Percentiles rank a stretch among this genome's conserved stretches.
phyloP scores from a whole-genome alignment of 73 alveolate species.

The Tetrahymena thermophila region DNA sequence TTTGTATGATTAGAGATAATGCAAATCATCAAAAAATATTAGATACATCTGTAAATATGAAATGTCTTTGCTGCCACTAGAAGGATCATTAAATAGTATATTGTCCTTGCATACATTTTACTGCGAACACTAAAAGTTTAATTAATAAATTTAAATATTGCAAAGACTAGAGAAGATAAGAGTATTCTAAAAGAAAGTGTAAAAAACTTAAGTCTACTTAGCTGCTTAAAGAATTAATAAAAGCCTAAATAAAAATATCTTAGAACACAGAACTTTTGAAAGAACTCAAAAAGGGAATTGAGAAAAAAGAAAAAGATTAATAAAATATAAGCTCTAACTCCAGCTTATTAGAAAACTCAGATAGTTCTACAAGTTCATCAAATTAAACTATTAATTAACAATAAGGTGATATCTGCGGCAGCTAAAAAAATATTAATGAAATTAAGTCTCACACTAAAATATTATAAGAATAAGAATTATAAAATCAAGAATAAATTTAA shows the following conservation, averaged over 20 bases:
- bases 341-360: background rate
- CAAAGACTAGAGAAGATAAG: background rate
- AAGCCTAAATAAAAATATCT: background rate
- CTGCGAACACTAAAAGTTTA: background rate
- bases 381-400: background rate
- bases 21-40: background rate
- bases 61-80: background rate
- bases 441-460: background rate
- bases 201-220: background rate
- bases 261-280: background rate
- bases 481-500: background rate
- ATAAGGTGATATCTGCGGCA: background rate
- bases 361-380: background rate
- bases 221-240: background rate
- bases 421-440: background rate
- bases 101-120: background rate
- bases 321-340: background rate
- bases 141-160: background rate
- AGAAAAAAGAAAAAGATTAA: background rate
- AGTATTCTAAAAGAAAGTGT: background rate
- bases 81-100: background rate
- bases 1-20: background rate
- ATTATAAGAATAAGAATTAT: background rate
- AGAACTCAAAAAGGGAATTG: background rate
- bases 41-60: background rate